A percentile compares a stretch with the other conserved stretches of the same genome.
These are phyloP conservation scores for Diversispora epigaea DNA, from an alignment of 192 early-diverging fungal species.

Conservation along the genomic window DNA sequence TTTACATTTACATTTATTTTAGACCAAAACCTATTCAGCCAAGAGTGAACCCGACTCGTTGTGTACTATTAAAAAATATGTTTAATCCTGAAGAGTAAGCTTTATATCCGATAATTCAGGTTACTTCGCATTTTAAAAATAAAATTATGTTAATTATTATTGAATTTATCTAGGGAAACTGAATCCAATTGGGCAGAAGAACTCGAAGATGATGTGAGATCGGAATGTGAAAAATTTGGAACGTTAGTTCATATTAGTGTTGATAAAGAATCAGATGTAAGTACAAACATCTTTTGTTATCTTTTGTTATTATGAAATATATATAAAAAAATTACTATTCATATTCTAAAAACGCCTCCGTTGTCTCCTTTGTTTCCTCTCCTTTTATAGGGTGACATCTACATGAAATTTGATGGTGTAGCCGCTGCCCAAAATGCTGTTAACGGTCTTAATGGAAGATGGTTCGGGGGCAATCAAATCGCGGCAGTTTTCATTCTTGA, in stretches of 20 bases:
- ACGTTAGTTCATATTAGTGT: slow-evolving; percentile 72
- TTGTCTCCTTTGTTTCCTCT: background rate
- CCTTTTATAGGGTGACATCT: slow-evolving; percentile 70
- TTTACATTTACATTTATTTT: slow-evolving; percentile 1
- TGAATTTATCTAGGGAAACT: slow-evolving; percentile 62
- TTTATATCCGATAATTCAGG: no score
- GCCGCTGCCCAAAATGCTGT: slow-evolving; percentile 67
- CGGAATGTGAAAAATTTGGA: slow-evolving; percentile 81
- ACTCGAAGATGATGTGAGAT: slow-evolving; percentile 79
- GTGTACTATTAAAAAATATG: slow-evolving; percentile 82
- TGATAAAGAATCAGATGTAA: slow-evolving; percentile 60
- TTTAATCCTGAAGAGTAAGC: slow-evolving; percentile 80
- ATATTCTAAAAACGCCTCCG: background rate
- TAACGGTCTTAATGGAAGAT: slow-evolving; percentile 75
- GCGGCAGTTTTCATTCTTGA: slow-evolving; percentile 60
- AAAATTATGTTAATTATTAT: background rate
- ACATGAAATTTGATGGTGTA: slow-evolving; percentile 75
- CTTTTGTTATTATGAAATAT: background rate
- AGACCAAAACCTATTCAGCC: slow-evolving; percentile 50
- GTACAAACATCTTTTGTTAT: background rate
- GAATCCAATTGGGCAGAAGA: slow-evolving; percentile 83
- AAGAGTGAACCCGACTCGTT: slow-evolving; percentile 57
- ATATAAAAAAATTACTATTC: background rate
- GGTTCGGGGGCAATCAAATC: slow-evolving; percentile 88
- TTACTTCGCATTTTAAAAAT: no score